Conservation (phyloP, 129 eudicot genomes). For the Ambrosia trifida region DNA sequence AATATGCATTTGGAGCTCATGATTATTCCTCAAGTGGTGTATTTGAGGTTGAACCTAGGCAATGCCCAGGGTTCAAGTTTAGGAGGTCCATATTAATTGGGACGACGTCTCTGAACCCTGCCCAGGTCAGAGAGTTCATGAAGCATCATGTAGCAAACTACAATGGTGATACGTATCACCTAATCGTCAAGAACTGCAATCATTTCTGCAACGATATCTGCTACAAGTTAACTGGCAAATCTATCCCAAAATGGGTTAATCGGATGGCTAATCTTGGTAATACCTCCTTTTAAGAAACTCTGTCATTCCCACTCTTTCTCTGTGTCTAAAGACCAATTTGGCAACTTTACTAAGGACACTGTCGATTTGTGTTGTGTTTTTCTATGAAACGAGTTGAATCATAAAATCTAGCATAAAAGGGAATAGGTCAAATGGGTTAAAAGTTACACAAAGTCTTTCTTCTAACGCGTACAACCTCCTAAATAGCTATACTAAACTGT, state of each 20-base stretch:
- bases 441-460: too few species aligned
- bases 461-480: too few species aligned
- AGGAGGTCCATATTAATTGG: conserved; percentile 59
- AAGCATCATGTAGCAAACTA: conserved; percentile 48
- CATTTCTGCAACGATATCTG: conserved; percentile 64
- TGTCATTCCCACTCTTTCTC: neutral
- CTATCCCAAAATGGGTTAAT: conserved; percentile 64
- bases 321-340: too few species aligned
- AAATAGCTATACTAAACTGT: too few species aligned
- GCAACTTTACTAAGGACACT: too few species aligned
- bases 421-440: too few species aligned
- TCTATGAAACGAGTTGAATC: too few species aligned
- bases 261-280: conserved; percentile 61
- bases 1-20: conserved; percentile 85
- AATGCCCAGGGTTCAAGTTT: conserved; percentile 68
- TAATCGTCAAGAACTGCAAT: conserved; percentile 59
- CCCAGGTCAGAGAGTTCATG: conserved; percentile 52
- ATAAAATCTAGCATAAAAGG: too few species aligned
- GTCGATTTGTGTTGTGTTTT: too few species aligned
- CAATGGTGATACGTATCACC: conserved; percentile 57
- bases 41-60: conserved; percentile 67
- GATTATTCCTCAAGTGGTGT: conserved; percentile 62
- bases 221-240: conserved; percentile 21
- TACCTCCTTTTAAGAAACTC: neutral
- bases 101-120: conserved; percentile 43